Evolutionary conservation across 805 yeast species (phyloP), one percentile per base, ranked within the genome.

Genomic region (Candida sonorensis): DNA sequence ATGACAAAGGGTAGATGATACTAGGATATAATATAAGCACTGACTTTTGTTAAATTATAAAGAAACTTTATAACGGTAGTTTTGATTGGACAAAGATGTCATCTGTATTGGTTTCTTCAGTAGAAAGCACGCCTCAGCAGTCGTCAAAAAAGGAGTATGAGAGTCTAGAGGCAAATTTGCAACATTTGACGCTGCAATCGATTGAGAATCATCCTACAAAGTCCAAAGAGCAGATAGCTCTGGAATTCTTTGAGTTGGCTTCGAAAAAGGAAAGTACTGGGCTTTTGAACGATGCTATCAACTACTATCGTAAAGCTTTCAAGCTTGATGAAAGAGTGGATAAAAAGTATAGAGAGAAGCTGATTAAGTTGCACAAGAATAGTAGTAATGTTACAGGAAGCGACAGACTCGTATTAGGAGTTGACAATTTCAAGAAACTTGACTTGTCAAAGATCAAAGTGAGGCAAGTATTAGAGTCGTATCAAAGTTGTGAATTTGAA

Each of bases 211-310:
- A 56, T 39, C 57, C 61, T 4, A 51, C 50, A 1, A 53, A 51
- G 32, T 31, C 51, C 12, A 40, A 36, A 29, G 58, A 61, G 29
- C 46, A 56, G 15, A 42, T 55, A 21, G 94, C 95, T 3, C 58
- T 85, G 26, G 65, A 63, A 31, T 58, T 72, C 15, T 86, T 83
- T 61, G 86, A 81, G 44, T 55, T 65, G 31, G 96, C 86, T 3
- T 72, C 78, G 0, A 73, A 68, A 29, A 78, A 78, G 48, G 96
- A 87, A 55, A 61, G 69, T 21, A 70, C 65, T 30, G 95, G 95
- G 0, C 63, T 75, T 39, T 67, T 86, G 74, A 69, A 83, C n/a
- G 95, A 86, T 47, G 95, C 95, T 2, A 75, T 84, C 17, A 71
- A 64, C 30, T 69, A 60, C 42, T 87, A 87, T 55, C 63, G 94